phyloP scores from a whole-genome alignment of 192 early-diverging fungal species.

The Mortierella hygrophila region DNA sequence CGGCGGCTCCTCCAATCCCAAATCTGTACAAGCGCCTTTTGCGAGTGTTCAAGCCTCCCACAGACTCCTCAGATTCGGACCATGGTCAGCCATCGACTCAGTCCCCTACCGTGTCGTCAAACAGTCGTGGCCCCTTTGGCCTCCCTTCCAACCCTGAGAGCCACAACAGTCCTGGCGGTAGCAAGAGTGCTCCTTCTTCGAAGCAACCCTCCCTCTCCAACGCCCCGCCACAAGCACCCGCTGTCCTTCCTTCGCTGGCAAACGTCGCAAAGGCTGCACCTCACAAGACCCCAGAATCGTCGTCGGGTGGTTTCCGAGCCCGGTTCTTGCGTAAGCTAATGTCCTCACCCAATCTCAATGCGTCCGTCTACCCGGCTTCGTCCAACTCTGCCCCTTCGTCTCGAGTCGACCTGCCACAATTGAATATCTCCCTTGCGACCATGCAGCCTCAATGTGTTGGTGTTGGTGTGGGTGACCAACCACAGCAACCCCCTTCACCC shows the following conservation, averaged over 20 bases:
- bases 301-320: constrained; percentile 22
- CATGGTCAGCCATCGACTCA: neutral
- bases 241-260: neutral
- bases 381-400: neutral
- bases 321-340: constrained; percentile 29
- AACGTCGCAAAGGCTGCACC: neutral
- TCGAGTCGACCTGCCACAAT: neutral
- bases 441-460: neutral
- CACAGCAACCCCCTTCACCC: neutral
- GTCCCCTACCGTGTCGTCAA: neutral
- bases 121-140: constrained; percentile 10
- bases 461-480: neutral
- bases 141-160: constrained; percentile 5
- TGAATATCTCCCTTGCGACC: neutral
- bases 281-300: constrained; percentile 17
- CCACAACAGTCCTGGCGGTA: neutral
- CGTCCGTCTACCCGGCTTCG: constrained; percentile 2
- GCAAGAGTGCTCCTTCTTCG: neutral
- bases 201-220: neutral
- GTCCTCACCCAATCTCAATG: constrained; percentile 39
- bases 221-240: neutral
- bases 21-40: constrained; percentile 38
- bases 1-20: constrained; percentile 11
- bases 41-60: constrained; percentile 33
- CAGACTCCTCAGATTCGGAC: constrained; percentile 31